Evolutionary conservation across 2,329 filamentous ascomycete species (phyloP), one percentile per base, ranked within the genome.

Genomic region (Magnaporthiopsis rhizophila): DNA sequence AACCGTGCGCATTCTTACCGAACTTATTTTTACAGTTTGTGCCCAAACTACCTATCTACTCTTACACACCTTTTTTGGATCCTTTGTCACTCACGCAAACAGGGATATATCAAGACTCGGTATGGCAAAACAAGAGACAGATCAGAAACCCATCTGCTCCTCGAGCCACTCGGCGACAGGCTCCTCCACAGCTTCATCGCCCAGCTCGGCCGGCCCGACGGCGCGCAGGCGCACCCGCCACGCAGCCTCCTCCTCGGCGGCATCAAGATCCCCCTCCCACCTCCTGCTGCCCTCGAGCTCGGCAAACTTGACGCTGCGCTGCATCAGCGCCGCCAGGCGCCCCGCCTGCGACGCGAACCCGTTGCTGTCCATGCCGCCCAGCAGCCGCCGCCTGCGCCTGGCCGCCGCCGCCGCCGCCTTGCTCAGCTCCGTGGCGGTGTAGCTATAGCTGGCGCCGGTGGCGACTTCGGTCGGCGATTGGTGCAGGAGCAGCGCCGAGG

Each of bases 281-380:
- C 69, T 71, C 62, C 67, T 70, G 26, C 77, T 74, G 67, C 80
- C 74, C 65, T 75, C 77, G 21, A 81, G 68, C 70, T 85, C 82
- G 3, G 78, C 57, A 68, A 75, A 77, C 34, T 79, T 73, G 30
- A 85, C 69, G 68, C 82, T 83, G 58, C 78, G 75, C 50, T 77
- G 75, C 80, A 85, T 83, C 65, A 82, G 69, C 21, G 59, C 69
- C 0, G 75, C 76, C n/a, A 86, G 71, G 69, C 82, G 79, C 3
- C 68, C 63, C 0, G 83, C 80, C 70, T 85, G 83, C 1, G 71
- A 67, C 56, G 72, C 70, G 64, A 84, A 81, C 18, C 71, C 80
- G 70, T 85, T 80, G 11, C 74, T 74, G 4, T 34, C 18, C 38
- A 45, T 36, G 8, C 45, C 24, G 57, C 7, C 28, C 57, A 26